Conservation (phyloP, 768 basidiomycete species). For the Zangia roseola region DNA sequence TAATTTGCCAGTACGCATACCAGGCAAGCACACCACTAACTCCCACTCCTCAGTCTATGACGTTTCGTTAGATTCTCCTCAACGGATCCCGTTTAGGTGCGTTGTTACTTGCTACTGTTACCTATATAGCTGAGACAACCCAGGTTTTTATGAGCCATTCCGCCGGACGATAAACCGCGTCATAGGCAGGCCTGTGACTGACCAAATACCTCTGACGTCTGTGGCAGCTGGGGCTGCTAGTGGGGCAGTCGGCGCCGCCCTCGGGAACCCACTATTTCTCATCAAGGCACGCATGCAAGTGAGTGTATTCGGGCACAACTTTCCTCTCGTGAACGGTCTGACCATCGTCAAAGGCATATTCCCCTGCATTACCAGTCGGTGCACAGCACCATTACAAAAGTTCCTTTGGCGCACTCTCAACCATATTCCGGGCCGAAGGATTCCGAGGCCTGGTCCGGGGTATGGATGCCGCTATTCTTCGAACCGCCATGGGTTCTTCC, state of each 20-base stretch:
- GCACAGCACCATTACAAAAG: constrained; percentile 90
- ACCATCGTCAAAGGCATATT: constrained; percentile 68
- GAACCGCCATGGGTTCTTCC: constrained; percentile 94
- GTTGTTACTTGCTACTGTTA: neutral
- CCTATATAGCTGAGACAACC: constrained; percentile 13
- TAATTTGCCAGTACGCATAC: constrained; percentile 70
- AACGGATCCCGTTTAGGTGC: constrained; percentile 89
- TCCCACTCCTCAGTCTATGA: constrained; percentile 5
- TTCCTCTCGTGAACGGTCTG: neutral
- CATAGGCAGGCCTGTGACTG: constrained; percentile 60
- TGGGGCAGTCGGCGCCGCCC: constrained; percentile 81
- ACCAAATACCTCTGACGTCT: constrained; percentile 74
- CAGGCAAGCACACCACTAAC: constrained; percentile 55
- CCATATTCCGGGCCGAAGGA: constrained; percentile 78
- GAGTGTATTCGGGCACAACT: neutral
- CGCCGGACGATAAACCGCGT: constrained; percentile 66
- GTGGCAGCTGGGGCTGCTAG: constrained; percentile 85
- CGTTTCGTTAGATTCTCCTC: constrained; percentile 65
- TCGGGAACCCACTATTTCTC: constrained; percentile 91
- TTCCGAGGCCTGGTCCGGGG: constrained; percentile 82
- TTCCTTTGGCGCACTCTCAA: constrained; percentile 76
- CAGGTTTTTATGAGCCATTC: constrained; percentile 96
- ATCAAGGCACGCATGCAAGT: constrained; percentile 99
- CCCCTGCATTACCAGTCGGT: constrained; percentile 90
- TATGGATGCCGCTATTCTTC: constrained; percentile 88